Conservation (phyloP, 306 rosid species). For the Begonia fuchsioides region DNA sequence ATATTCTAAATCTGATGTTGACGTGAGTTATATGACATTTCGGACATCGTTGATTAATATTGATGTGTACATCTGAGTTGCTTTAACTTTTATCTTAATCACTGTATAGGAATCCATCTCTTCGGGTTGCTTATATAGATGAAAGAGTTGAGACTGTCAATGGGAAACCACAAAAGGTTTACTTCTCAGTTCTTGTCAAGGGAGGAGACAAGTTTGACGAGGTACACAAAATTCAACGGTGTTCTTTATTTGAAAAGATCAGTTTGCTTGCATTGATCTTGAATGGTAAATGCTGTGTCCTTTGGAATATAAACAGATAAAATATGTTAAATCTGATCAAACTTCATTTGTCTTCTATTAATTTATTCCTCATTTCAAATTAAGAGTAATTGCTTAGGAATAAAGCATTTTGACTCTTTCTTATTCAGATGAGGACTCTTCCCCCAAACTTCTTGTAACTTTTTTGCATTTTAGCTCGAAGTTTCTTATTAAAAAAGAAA, state of each 20-base stretch:
- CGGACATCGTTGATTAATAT: not conserved
- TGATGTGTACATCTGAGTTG: not conserved
- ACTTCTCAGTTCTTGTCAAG: slow-evolving; percentile 86
- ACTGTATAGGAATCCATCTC: slow-evolving; percentile 50
- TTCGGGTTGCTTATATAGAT: slow-evolving; percentile 93
- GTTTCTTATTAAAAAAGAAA: too few species aligned
- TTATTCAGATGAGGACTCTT: too few species aligned
- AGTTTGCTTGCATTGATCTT: not conserved
- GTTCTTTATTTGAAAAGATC: slow-evolving; percentile 1
- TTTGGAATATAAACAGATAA: too few species aligned
- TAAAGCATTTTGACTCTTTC: too few species aligned
- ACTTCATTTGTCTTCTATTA: too few species aligned
- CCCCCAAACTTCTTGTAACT: too few species aligned
- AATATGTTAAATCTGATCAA: too few species aligned
- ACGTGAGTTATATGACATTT: slow-evolving; percentile 38
- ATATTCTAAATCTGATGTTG: slow-evolving; percentile 74
- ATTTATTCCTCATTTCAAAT: too few species aligned
- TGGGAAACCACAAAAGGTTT: slow-evolving; percentile 31
- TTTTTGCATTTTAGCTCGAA: too few species aligned
- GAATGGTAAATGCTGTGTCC: too few species aligned
- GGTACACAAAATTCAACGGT: slow-evolving; percentile 31
- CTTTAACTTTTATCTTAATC: not conserved
- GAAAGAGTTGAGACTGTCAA: slow-evolving; percentile 41
- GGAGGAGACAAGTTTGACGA: slow-evolving; percentile 86
- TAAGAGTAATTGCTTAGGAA: too few species aligned